Evolutionary conservation across 306 rosid genomes (phyloP).

Genomic region (Lathyrus aphaca): DNA sequence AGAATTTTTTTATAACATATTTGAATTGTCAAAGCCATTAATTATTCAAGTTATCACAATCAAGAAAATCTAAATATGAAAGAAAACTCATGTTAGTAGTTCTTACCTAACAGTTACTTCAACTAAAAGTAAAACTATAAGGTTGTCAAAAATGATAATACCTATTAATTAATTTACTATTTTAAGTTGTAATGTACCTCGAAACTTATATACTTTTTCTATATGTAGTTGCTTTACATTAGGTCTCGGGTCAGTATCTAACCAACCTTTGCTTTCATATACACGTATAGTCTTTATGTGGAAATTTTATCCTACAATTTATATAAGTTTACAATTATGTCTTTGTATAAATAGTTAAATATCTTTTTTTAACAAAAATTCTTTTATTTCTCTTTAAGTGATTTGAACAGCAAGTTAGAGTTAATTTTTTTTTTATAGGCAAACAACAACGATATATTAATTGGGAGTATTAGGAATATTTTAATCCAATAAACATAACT

Average conservation of each 20-base stretch:
- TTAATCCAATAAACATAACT: too few relatives aligned
- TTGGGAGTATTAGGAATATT: too few relatives aligned
- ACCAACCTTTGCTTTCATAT: neutral
- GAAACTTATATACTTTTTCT: neutral
- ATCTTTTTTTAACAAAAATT: too few relatives aligned
- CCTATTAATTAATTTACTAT: neutral
- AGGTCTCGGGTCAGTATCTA: constrained; percentile 5
- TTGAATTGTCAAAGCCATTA: neutral
- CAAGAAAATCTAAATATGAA: neutral
- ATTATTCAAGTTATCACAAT: neutral
- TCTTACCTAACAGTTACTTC: constrained; percentile 2
- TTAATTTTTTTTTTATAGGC: too few relatives aligned
- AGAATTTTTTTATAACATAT: too few relatives aligned
- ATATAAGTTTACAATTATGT: too few relatives aligned
- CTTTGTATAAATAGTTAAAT: too few relatives aligned
- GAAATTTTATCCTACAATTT: too few relatives aligned
- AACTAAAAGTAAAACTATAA: neutral
- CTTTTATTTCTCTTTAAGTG: too few relatives aligned
- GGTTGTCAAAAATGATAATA: neutral
- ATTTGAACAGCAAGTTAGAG: too few relatives aligned
- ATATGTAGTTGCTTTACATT: neutral
- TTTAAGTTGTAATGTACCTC: neutral
- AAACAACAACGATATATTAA: too few relatives aligned
- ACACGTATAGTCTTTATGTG: neutral
- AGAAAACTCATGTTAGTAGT: neutral